Percentiles rank a stretch among this genome's conserved stretches.
Conservation (phyloP, 805 yeast species). For the Wickerhamomyces chaumierensis region DNA sequence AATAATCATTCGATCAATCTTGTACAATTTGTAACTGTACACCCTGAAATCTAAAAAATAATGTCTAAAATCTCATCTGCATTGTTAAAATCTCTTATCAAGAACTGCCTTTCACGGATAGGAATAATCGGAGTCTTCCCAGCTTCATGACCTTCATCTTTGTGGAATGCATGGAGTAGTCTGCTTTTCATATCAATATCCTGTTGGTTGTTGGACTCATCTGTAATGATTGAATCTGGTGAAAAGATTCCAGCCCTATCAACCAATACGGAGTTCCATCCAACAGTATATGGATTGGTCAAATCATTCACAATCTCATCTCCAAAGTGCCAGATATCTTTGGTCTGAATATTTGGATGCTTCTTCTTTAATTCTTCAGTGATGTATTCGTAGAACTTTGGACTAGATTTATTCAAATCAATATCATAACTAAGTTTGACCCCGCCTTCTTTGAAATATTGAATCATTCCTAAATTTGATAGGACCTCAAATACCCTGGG, state of each 20-base stretch:
- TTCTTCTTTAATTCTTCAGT: conserved; percentile 18
- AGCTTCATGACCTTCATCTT: too few relatives aligned
- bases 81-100: too few relatives aligned
- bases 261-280: conserved; percentile 50
- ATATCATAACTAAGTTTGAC: conserved; percentile 48
- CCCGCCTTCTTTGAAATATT: conserved; percentile 25
- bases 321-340: conserved; percentile 53
- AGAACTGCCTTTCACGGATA: too few relatives aligned
- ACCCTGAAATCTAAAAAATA: too few relatives aligned
- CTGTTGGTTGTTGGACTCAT: too few relatives aligned
- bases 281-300: conserved; percentile 38
- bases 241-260: conserved; percentile 25
- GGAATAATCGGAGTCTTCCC: too few relatives aligned
- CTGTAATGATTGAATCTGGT: background rate
- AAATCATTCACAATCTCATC: conserved; percentile 49
- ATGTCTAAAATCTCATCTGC: too few relatives aligned
- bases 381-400: conserved; percentile 32
- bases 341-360: conserved; percentile 11
- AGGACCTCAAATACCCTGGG: conserved; percentile 35
- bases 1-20: too few relatives aligned
- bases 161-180: too few relatives aligned
- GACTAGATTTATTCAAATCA: conserved; percentile 42
- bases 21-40: too few relatives aligned
- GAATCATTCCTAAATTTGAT: conserved; percentile 31
- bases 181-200: too few relatives aligned